A percentile compares a stretch with the other conserved stretches of the same genome.
Conservation (phyloP, 2,329 filamentous ascomycete genomes). For the Colletotrichum sp. region DNA sequence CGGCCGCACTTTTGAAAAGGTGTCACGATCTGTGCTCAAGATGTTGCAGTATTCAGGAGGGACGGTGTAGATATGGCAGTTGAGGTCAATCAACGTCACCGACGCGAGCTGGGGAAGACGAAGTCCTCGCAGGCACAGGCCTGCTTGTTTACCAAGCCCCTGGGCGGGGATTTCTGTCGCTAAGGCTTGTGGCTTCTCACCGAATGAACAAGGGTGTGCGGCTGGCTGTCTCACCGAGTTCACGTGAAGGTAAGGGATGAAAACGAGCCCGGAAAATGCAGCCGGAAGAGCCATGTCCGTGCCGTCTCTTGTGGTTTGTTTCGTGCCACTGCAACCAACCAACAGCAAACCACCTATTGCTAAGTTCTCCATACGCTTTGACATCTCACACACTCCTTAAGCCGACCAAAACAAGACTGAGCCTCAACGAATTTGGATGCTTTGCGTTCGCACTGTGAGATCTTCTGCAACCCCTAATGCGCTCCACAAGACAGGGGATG, state of each 20-base stretch:
- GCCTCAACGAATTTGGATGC: background rate
- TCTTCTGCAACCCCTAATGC: background rate
- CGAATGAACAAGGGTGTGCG: background rate
- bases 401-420: background rate
- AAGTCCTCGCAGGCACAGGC: background rate
- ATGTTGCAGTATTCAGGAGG: background rate
- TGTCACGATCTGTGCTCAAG: background rate
- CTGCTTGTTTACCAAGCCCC: background rate
- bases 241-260: background rate
- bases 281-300: background rate
- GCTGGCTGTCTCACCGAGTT: background rate
- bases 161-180: background rate
- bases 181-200: background rate
- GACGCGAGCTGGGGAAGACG: background rate
- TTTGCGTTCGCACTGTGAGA: background rate
- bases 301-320: background rate
- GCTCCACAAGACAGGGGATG: background rate
- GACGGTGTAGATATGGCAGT: background rate
- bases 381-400: background rate
- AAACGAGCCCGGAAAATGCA: background rate
- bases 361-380: background rate
- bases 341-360: background rate
- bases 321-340: background rate
- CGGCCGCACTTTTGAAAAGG: background rate
- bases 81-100: background rate